phyloP scores from a whole-genome alignment of 192 early-diverging fungal species.

The Lunasporangiospora selenospora region DNA sequence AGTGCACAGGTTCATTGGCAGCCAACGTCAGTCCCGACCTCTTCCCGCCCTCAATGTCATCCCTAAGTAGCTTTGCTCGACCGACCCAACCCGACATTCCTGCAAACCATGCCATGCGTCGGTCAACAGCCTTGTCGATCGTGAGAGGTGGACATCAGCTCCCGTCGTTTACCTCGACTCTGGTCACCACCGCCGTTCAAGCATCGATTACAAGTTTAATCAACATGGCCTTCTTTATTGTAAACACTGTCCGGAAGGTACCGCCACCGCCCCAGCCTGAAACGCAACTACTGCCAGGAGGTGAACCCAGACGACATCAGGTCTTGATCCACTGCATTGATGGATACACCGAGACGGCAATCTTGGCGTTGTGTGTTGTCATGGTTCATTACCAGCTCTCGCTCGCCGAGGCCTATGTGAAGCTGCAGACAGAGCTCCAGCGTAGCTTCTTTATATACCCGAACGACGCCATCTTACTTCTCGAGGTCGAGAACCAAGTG shows the following conservation, averaged over 20 bases:
- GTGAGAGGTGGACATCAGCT: slow-evolving; percentile 2
- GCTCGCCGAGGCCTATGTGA: slow-evolving; percentile 60
- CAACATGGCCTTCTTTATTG: slow-evolving; percentile 47
- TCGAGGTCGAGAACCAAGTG: slow-evolving; percentile 51
- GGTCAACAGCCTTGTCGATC: slow-evolving; percentile 14
- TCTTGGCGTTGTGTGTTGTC: slow-evolving; percentile 52
- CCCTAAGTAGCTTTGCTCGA: slow-evolving; percentile 25
- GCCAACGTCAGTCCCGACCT: slow-evolving; percentile 20
- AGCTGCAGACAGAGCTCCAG: slow-evolving; percentile 50
- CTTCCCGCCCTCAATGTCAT: slow-evolving; percentile 35
- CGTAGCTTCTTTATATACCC: slow-evolving; percentile 67
- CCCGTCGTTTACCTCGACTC: too few relatives aligned
- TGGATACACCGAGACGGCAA: slow-evolving; percentile 63
- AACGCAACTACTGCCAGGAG: slow-evolving; percentile 28
- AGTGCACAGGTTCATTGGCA: slow-evolving; percentile 23
- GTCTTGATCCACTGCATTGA: slow-evolving; percentile 64
- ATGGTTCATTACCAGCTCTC: slow-evolving; percentile 55
- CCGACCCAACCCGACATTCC: slow-evolving; percentile 6
- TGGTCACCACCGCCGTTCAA: slow-evolving; percentile 15
- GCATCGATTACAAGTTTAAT: slow-evolving; percentile 16
- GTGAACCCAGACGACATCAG: slow-evolving; percentile 41
- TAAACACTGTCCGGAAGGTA: slow-evolving; percentile 20
- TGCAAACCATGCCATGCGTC: slow-evolving; percentile 18
- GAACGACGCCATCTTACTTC: slow-evolving; percentile 52
- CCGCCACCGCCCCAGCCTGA: slow-evolving; percentile 18